phyloP scores from a whole-genome alignment of 345 rosid genomes.

The Rhizophora mangle region DNA sequence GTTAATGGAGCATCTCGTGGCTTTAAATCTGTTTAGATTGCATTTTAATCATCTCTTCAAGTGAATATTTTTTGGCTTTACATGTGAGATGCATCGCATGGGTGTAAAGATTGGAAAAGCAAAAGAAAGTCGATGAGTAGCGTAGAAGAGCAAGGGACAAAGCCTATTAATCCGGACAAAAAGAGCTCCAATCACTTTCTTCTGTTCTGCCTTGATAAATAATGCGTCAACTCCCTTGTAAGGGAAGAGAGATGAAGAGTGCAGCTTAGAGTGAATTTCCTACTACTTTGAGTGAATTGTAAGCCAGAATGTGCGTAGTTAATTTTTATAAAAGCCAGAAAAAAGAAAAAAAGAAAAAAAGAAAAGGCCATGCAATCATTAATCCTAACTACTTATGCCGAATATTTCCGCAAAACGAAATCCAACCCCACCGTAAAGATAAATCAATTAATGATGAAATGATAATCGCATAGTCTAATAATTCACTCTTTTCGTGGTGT shows the following conservation, averaged over 20 bases:
- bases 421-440: no score
- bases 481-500: no score
- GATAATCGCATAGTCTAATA: no score
- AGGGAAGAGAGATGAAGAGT: conserved; percentile 23
- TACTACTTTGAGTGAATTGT: not conserved
- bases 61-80: not conserved
- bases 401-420: no score
- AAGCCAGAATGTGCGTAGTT: not conserved
- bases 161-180: conserved; percentile 18
- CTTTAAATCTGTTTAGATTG: not conserved
- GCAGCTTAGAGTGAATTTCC: not conserved
- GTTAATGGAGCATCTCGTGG: no score
- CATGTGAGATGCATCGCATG: not conserved
- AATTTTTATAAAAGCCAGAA: no score
- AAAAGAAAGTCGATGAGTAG: conserved; percentile 29
- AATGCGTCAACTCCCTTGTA: conserved; percentile 26
- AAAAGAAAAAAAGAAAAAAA: no score
- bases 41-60: not conserved
- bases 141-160: conserved; percentile 19
- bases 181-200: conserved; percentile 18
- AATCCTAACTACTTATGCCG: no score
- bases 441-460: no score
- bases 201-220: not conserved
- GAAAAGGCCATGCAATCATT: no score
- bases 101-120: not conserved